Base-by-base conservation (phyloP, 163 green algal genomes). In the Scenedesmus sp. region DNA sequence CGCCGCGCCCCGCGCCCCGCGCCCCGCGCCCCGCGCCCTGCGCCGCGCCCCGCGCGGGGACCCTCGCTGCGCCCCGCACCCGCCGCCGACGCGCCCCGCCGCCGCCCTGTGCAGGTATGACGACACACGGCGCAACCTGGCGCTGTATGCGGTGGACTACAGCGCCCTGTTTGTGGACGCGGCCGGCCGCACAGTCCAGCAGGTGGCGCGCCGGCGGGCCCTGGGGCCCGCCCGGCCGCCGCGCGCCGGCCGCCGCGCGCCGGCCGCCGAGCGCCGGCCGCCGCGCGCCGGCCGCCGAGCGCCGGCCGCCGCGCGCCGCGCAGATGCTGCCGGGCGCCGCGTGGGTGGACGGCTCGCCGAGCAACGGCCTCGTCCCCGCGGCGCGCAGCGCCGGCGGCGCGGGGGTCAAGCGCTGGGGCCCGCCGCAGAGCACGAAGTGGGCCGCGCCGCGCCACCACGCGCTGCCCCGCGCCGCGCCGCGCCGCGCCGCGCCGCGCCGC, bases 321-420 rank as follows among this genome's bases (percentile, higher is more conserved):
- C 77, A 84, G 77, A 70, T 84, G 77, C 47, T 75, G 33, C 67
- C 69, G 20, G 48, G 48, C 4, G 36, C 33, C 6, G 36, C 60
- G 17, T 81, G 48, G 47, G 70, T 84, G 17, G 78, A 84, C 69
- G 81, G 69, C 58, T 81, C 69, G 20, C 78, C 78, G n/a, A 81
- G 69, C 63, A 84, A 76, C 39, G 78, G 78, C 53, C 24, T 51
- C 36, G 29, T 84, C 7, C 9, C 67, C 53, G 67, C 67, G 20
- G 22, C 20, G 39, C 44, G 34, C 50, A 53, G n/a, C 51, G 39
- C 33, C 28, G 42, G 24, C 51, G 24, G 58, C 9, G 24, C 33
- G 17, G 18, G 18, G 31, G 29, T 85, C 3, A 85, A 85, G 54
- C 70, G 78, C 45, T 85, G 71, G n/a, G n/a, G n/a, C n/a, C n/a